Conservation (phyloP, 441 rosid genomes). For the Aquilaria agallochum region DNA sequence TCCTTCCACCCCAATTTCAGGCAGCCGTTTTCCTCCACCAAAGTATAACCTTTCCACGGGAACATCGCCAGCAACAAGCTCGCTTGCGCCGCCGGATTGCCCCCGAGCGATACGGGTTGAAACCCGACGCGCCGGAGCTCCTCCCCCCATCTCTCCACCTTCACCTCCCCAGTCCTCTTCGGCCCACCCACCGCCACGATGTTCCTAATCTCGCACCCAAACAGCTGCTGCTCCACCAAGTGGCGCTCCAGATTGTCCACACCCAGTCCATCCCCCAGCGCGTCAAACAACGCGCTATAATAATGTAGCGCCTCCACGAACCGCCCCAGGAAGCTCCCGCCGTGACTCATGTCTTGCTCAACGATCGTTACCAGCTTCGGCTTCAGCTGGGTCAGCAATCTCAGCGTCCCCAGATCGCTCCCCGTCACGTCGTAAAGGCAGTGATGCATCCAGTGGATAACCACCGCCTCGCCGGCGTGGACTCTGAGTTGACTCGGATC, state of each 20-base stretch:
- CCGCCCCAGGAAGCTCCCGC: conserved; percentile 64
- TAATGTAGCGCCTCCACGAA: conserved; percentile 92
- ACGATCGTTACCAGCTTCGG: conserved; percentile 77
- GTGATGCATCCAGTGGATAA: conserved; percentile 96
- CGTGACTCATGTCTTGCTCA: conserved; percentile 76
- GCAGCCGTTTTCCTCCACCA: conserved; percentile 69
- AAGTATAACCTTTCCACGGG: conserved; percentile 84
- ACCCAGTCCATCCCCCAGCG: conserved; percentile 66
- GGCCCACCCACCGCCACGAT: conserved; percentile 79
- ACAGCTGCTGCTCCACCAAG: conserved; percentile 80
- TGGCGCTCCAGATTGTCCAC: conserved; percentile 69
- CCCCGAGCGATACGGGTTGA: conserved; percentile 61
- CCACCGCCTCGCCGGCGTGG: conserved; percentile 59
- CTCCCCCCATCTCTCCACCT: conserved; percentile 73
- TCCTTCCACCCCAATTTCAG: conserved; percentile 92
- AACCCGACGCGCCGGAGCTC: conserved; percentile 67
- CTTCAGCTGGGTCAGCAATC: conserved; percentile 43
- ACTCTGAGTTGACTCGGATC: conserved; percentile 57
- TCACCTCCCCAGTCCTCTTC: conserved; percentile 57
- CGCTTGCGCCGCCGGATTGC: conserved; percentile 85
- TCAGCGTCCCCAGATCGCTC: conserved; percentile 51
- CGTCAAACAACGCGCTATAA: conserved; percentile 86
- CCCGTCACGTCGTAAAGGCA: conserved; percentile 79
- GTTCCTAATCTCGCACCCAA: conserved; percentile 79
- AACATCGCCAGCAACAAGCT: conserved; percentile 74